Base-by-base conservation (phyloP, 2,329 filamentous ascomycete genomes). In the Penicillium nordicum region DNA sequence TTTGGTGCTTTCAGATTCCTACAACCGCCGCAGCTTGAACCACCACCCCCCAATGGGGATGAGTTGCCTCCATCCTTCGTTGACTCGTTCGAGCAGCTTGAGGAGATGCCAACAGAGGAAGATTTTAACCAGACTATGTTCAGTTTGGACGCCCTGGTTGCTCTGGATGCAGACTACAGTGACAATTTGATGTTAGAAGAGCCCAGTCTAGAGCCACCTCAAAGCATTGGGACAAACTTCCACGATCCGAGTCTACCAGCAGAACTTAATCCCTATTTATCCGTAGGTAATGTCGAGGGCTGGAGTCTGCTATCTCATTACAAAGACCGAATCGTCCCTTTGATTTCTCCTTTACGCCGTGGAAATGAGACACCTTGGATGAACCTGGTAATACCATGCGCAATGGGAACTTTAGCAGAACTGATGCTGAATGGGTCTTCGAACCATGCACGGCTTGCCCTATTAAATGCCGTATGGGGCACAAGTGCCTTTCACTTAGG, bases 301-400 rank as follows among this genome's bases (percentile, higher is more conserved):
- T 63, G 60, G 60, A n/a, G 50, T 5, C 44, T 63, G n/a, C 43
- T 63, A 4, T 62, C 61, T 9, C 47, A 62, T 34, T 63, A 63
- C 27, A 57, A 57, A 41, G 58, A 63, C 2, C 42, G 37, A n/a
- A 62, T 62, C 1, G 40, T 63, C 3, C 60, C 51, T 7, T 38
- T 63, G 14, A 51, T 60, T 9, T 32, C 30, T 32, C 55, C 61
- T n/a, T 36, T 60, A 5, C 55, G 54, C 4, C 43, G 49, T 46
- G 57, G 53, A 21, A 48, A 57, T 3, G 58, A 61, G 27, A 50
- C 45, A 3, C 51, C 58, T 9, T 62, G 58, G 61, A 23, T 54
- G 10, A 57, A 41, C 8, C 29, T 61, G 23, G 51, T 63, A 1
- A 55, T 62, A 16, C 58, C 58, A 3, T 62, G 60, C 3, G 61